phyloP scores from a whole-genome alignment of 495 filamentous ascomycete species.

The Halenospora varia region DNA sequence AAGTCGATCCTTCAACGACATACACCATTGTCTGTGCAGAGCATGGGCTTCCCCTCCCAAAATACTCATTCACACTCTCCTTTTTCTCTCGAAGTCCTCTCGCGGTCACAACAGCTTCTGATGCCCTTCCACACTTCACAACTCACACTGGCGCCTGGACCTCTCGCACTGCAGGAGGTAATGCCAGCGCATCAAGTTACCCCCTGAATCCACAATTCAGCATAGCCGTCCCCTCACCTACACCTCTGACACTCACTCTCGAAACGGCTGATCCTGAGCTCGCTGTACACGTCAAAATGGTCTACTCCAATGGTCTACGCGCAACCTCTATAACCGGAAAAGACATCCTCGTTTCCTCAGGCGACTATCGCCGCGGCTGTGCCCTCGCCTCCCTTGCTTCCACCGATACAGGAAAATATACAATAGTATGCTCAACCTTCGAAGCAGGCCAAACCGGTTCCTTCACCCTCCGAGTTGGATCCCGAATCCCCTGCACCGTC shows the following conservation, averaged over 20 bases:
- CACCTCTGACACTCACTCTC: conserved; percentile 66
- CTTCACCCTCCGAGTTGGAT: conserved; percentile 71
- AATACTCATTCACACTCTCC: conserved; percentile 79
- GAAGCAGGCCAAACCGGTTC: conserved; percentile 67
- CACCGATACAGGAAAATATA: conserved; percentile 70
- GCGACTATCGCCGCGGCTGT: conserved; percentile 79
- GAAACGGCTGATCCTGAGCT: conserved; percentile 54
- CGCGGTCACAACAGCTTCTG: conserved; percentile 52
- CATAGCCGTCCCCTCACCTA: conserved; percentile 50
- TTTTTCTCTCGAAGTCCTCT: conserved; percentile 65
- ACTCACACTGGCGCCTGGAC: conserved; percentile 67
- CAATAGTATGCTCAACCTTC: conserved; percentile 83
- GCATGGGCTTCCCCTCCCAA: conserved; percentile 63
- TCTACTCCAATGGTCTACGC: conserved; percentile 70
- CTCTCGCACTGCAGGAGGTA: conserved; percentile 75
- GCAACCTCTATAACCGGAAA: conserved; percentile 62
- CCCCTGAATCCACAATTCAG: conserved; percentile 81
- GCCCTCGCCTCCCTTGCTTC: conserved; percentile 57
- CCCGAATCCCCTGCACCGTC: conserved; percentile 49
- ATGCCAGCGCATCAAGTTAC: conserved; percentile 69
- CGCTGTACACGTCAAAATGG: conserved; percentile 78
- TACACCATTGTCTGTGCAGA: conserved; percentile 81
- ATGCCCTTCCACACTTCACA: conserved; percentile 50
- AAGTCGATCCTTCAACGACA: conserved; percentile 49
- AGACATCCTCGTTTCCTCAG: conserved; percentile 74